These are phyloP conservation scores for Neophaeococcomyces aloes DNA, from an alignment of 2,329 filamentous ascomycete species.

Conservation along the genomic window DNA sequence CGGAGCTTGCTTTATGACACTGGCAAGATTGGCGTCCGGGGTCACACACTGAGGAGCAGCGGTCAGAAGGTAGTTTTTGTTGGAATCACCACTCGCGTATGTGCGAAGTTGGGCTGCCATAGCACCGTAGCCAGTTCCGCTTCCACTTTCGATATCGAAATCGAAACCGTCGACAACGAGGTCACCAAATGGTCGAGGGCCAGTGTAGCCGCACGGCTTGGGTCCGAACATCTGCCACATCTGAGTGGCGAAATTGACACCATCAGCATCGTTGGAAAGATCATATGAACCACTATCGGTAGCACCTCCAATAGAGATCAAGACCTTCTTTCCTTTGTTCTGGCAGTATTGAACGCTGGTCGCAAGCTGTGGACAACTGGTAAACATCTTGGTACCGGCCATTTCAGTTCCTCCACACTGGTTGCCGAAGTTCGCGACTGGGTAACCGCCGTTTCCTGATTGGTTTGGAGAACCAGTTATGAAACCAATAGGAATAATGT, in stretches of 20 bases:
- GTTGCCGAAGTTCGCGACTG: constrained; percentile 47
- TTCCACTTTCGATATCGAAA: constrained; percentile 56
- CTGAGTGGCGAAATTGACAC: constrained; percentile 47
- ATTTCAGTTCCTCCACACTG: constrained; percentile 36
- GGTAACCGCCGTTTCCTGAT: constrained; percentile 32
- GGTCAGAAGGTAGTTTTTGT: constrained; percentile 49
- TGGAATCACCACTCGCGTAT: constrained; percentile 29
- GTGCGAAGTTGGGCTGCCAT: constrained; percentile 51
- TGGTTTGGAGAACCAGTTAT: constrained; percentile 44
- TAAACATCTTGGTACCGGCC: constrained; percentile 31
- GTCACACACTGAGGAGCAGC: constrained; percentile 60
- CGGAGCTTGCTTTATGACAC: constrained; percentile 33
- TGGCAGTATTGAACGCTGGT: constrained; percentile 51
- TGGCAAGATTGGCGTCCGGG: constrained; percentile 45
- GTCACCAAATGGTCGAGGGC: constrained; percentile 54
- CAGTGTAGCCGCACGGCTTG: constrained; percentile 30
- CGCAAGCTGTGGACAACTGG: constrained; percentile 34
- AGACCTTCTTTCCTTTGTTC: constrained; percentile 55
- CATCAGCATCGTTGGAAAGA: constrained; percentile 45
- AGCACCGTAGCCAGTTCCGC: constrained; percentile 47
- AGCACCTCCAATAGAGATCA: constrained; percentile 62
- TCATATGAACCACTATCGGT: constrained; percentile 42
- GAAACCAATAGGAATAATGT: constrained; percentile 48
- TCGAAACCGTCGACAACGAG: constrained; percentile 63
- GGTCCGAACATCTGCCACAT: constrained; percentile 66